Evolutionary conservation across 306 rosid genomes (phyloP).

Genomic region (Vigna unguiculata): DNA sequence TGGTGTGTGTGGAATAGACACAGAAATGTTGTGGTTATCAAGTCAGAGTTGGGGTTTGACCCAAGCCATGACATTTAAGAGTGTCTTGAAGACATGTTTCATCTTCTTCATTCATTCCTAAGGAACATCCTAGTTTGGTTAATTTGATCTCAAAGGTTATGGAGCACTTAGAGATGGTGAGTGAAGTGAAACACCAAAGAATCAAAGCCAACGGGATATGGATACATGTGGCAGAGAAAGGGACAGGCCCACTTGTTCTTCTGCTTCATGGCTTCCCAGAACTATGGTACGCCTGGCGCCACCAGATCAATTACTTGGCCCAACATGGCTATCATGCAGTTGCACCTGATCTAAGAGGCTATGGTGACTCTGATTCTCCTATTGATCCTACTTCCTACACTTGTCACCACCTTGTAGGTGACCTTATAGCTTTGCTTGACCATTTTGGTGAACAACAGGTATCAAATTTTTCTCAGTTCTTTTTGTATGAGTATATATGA

Average conservation of each 20-base stretch:
- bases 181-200: slow-evolving; percentile 67
- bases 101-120: slow-evolving; percentile 7
- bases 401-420: slow-evolving; percentile 56
- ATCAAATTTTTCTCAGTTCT: background rate
- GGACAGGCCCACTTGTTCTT: slow-evolving; percentile 73
- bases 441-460: slow-evolving; percentile 73
- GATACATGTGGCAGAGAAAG: slow-evolving; percentile 69
- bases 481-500: background rate
- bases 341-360: slow-evolving; percentile 83
- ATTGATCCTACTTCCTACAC: slow-evolving; percentile 60
- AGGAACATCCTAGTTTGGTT: background rate
- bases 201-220: slow-evolving; percentile 71
- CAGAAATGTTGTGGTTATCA: background rate
- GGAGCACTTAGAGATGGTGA: slow-evolving; percentile 14
- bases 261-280: slow-evolving; percentile 79
- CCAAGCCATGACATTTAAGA: slow-evolving; percentile 1
- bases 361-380: slow-evolving; percentile 72
- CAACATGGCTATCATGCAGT: slow-evolving; percentile 68
- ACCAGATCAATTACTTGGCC: slow-evolving; percentile 60
- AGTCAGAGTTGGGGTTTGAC: slow-evolving; percentile 49
- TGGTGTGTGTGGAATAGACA: background rate
- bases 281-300: slow-evolving; percentile 68
- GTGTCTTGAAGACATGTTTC: background rate
- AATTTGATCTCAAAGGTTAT: background rate
- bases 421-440: slow-evolving; percentile 65